Conservation (phyloP, 139 green algal species). For the Tetraselmis striata region DNA sequence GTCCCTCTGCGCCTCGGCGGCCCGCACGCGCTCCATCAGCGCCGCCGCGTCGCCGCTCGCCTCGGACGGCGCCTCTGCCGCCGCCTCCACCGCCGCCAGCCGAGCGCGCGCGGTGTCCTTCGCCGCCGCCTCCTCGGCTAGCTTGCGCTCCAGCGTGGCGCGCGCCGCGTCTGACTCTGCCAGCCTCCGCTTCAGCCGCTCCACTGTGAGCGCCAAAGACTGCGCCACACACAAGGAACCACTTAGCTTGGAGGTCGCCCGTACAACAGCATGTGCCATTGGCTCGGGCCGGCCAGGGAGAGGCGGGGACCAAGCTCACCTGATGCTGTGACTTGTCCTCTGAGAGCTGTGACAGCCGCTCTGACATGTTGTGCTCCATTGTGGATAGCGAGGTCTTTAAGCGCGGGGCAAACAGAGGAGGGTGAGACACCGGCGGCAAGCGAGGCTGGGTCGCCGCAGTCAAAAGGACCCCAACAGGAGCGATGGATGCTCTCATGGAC, state of each 20-base stretch:
- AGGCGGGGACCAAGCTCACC: too few species aligned
- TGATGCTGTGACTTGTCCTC: not conserved
- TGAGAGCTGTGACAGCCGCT: not conserved
- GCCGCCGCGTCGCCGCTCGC: not conserved
- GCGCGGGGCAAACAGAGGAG: not conserved
- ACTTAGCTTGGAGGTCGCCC: too few species aligned
- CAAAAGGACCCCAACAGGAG: too few species aligned
- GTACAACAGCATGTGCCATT: too few species aligned
- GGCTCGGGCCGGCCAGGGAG: too few species aligned
- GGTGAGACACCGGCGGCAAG: too few species aligned
- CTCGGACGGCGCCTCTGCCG: not conserved
- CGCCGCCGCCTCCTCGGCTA: not conserved
- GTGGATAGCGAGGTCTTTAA: not conserved
- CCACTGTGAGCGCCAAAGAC: too few species aligned
- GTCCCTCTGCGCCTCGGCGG: not conserved
- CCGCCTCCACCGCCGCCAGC: not conserved
- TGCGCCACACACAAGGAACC: too few species aligned
- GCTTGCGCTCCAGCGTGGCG: not conserved
- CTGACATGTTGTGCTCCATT: not conserved
- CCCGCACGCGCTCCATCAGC: not conserved
- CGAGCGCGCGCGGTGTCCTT: not conserved
- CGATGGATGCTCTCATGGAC: too few species aligned
- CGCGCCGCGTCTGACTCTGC: not conserved
- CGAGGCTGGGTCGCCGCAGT: too few species aligned
- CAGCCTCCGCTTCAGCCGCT: not conserved